Evolutionary conservation across 176 grass and related monocot genomes (phyloP), one percentile per base, ranked within the genome.

Genomic region (Rhynchospora pubera): DNA sequence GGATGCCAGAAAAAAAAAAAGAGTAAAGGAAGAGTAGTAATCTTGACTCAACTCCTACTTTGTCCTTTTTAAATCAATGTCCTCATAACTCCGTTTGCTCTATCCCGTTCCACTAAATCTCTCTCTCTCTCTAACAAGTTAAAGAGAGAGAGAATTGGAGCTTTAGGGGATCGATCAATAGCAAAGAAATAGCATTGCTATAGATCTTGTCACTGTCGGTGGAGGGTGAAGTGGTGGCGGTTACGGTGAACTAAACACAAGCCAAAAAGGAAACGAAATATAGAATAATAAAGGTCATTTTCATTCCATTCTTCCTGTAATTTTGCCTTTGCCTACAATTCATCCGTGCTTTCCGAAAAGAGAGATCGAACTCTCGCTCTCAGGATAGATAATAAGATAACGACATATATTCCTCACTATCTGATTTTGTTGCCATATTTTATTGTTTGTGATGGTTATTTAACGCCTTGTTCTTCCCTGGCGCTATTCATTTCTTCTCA

Each of bases 261-360:
- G 50, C 87, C 46, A 48, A 84, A 15, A 77, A 78, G 62, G 47
- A 78, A 76, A 59, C 84, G 82, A 88, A 90, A 87, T 83, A 69
- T 59, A 71, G 66, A 26, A 85, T 77, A 90, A 85, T 89, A 42
- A 73, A 84, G 75, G 89, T 86, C 84, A 62, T 79, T 91, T 65
- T 97, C 88, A 47, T 65, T 86, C 89, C 89, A 82, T 85, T 83
- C 56, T 88, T 85, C 86, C 86, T 81, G 83, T 87, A 89, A 87
- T 85, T 88, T 47, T 88, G 83, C 80, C 94, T 94, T 97, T 77
- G 88, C 90, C 87, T 84, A 86, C 88, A 97, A 94, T 97, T 89
- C 88, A 90, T 94, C 90, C 85, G 83, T 82, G 57, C 87, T 88
- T 90, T 89, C 84, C 77, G 84, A 84, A 85, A 56, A 80, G 34